Base-by-base conservation (phyloP, 2,329 filamentous ascomycete species). In the Leptographium wingfieldii region DNA sequence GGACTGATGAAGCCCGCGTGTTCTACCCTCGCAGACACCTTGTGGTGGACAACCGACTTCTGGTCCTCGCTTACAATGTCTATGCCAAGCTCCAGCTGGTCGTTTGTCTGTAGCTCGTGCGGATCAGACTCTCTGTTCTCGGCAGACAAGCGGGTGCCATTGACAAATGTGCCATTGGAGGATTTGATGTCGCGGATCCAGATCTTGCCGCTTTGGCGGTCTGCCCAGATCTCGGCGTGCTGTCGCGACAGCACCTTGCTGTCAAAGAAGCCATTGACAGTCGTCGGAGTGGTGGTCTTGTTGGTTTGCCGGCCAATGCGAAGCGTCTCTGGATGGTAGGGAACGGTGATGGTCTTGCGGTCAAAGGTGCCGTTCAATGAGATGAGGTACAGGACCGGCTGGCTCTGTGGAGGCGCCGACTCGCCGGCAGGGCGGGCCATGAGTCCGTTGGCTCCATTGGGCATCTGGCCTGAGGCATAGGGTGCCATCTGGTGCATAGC, bases 61-160 rank as follows among this genome's bases (percentile, higher is more conserved):
- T 97, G 92, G 70, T 99, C 94, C 72, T 99, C 94, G 72, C 90
- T 96, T 57, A 99, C 92, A 69, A 99, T 99, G 70, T 99, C 94
- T 67, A 99, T 99, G 60, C 94, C 94, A 43, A 99, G 80, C 70
- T 99, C 94, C 58, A 99, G 77, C 64, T 94, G 90, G 69, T 99
- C 94, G 65, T 90, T 86, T 62, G 92, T 91, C 68, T 92, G 87
- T 40, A 99, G 77, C 70, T 97, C 92, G 70, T 96, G 90, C 0
- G 94, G 92, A 63, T 97, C 94, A 0, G 92, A 97, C 73, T 99
- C 94, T 66, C 92, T 85, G 68, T 96, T 99, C 71, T 99, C 94
- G 59, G 85, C 89, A 2, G 94, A 97, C 62, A 99, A 73, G 35
- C 94, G 85, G 59, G 87, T 84, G 25, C 91, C 91, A 68, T 99